Evolutionary conservation across 2,329 filamentous ascomycete species (phyloP), one percentile per base, ranked within the genome.

Genomic region (Trichophyton mentagrophytes): DNA sequence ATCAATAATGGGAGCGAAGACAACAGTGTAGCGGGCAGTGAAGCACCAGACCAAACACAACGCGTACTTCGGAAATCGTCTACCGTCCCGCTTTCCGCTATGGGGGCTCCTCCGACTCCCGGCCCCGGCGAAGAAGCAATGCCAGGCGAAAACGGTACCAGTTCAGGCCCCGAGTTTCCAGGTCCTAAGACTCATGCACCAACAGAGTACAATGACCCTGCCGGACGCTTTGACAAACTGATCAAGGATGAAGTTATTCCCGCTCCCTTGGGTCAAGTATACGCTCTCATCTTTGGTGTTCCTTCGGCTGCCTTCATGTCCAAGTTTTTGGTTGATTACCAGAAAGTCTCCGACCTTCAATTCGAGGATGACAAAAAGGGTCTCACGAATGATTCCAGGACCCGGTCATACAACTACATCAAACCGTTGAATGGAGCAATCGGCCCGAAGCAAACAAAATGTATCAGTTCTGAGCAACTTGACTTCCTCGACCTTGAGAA

Each of bases 381-480:
- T 0, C 74, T 95, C 25, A 83, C 83, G 2, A 82, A 84, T 56
- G 89, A 95, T 17, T 88, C 86, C 74, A 88, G 85, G 70, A 81
- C 82, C 2, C 83, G 91, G 53, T 84, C 78, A 20, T 96, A 87
- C 71, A 86, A 85, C 1, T 99, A 96, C 71, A 95, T 95, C 75
- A 97, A 96, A 72, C 93, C 93, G 1, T 77, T 99, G 1, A 82
- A 85, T 67, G 88, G 80, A 1, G 80, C 89, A 0, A 92, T 99
- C 65, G 93, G 93, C 0, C 93, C 93, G 0, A 93, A 83, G 71
- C 89, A 96, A 76, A 99, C 93, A 11, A 96, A 95, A 70, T 99
- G 93, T 72, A 87, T 95, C 62, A 90, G 90, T 57, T 87, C 84
- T 0, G 90, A 96, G 73, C 87, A 81, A 3, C 70, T 99, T n/a